Percentiles rank a stretch among this genome's conserved stretches.
Evolutionary conservation across 306 rosid species (phyloP).

Genomic region (Cucumis sativus): DNA sequence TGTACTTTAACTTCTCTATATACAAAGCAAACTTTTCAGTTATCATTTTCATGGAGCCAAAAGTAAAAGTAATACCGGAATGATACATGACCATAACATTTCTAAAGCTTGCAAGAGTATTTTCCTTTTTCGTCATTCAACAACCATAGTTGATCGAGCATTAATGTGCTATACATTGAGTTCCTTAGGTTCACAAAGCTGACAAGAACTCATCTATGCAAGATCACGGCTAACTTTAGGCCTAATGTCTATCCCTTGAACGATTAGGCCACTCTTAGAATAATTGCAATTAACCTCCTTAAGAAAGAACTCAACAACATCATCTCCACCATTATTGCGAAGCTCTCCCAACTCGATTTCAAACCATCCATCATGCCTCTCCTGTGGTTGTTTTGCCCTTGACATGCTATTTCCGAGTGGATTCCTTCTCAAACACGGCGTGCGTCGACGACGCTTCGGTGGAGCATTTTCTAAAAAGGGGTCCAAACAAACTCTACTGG

Average conservation of each 20-base stretch:
- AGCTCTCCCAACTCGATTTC: slow-evolving; percentile 12
- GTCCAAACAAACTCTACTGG: background rate
- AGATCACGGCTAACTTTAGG: background rate
- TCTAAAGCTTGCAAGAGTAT: background rate
- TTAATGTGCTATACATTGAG: too few species aligned
- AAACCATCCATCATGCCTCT: slow-evolving; percentile 8
- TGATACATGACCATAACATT: background rate
- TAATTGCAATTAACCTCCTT: background rate
- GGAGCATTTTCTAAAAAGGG: background rate
- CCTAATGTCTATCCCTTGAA: slow-evolving; percentile 10
- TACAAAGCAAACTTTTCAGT: background rate
- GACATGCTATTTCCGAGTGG: background rate
- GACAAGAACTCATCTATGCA: background rate
- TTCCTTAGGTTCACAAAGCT: background rate
- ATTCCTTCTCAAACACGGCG: background rate
- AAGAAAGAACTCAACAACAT: background rate
- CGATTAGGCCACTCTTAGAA: slow-evolving; percentile 3
- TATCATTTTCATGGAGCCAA: background rate
- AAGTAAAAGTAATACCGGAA: background rate
- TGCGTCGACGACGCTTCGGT: background rate
- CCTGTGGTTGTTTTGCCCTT: background rate
- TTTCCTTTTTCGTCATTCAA: too few species aligned
- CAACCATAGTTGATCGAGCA: too few species aligned
- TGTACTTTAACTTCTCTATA: background rate
- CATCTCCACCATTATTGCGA: background rate